Conservation (phyloP, 352 stramenopile genomes). For the Pythium phragmitis region DNA sequence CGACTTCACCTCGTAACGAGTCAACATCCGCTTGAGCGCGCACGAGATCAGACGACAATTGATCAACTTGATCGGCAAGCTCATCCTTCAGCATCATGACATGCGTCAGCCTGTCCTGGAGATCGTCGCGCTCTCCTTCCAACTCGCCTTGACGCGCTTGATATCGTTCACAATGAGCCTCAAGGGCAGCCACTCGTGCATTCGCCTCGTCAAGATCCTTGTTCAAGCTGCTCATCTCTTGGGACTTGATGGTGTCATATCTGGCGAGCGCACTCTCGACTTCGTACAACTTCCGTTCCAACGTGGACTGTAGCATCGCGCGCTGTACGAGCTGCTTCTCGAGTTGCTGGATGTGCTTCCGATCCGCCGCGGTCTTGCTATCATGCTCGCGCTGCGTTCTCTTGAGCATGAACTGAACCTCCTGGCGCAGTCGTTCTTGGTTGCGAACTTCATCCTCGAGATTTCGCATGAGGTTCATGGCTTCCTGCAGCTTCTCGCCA, state of each 20-base stretch:
- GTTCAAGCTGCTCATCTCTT: slow-evolving; percentile 38
- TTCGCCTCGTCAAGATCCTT: slow-evolving; percentile 35
- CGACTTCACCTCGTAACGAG: slow-evolving; percentile 58
- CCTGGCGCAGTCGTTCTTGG: slow-evolving; percentile 54
- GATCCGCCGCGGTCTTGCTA: slow-evolving; percentile 52
- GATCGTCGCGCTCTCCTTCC: slow-evolving; percentile 33
- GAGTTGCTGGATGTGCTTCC: slow-evolving; percentile 68
- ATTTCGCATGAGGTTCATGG: slow-evolving; percentile 39
- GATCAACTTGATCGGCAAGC: slow-evolving; percentile 56
- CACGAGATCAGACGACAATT: slow-evolving; percentile 19
- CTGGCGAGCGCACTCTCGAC: slow-evolving; percentile 55
- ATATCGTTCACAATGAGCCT: slow-evolving; percentile 43
- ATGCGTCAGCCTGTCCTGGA: slow-evolving; percentile 35
- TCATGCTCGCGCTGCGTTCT: slow-evolving; percentile 74
- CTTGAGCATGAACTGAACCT: slow-evolving; percentile 70
- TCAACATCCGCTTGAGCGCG: slow-evolving; percentile 51
- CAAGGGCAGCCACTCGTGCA: slow-evolving; percentile 31
- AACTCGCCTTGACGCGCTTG: slow-evolving; percentile 30
- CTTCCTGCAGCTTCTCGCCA: slow-evolving; percentile 71
- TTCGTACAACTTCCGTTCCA: slow-evolving; percentile 76
- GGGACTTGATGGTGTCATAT: slow-evolving; percentile 46
- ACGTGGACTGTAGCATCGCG: slow-evolving; percentile 51
- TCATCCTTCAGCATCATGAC: slow-evolving; percentile 51
- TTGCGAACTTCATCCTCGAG: slow-evolving; percentile 67
- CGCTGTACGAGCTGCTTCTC: slow-evolving; percentile 77